phyloP scores from a whole-genome alignment of 805 yeast species.

The Spathaspora passalidarum region DNA sequence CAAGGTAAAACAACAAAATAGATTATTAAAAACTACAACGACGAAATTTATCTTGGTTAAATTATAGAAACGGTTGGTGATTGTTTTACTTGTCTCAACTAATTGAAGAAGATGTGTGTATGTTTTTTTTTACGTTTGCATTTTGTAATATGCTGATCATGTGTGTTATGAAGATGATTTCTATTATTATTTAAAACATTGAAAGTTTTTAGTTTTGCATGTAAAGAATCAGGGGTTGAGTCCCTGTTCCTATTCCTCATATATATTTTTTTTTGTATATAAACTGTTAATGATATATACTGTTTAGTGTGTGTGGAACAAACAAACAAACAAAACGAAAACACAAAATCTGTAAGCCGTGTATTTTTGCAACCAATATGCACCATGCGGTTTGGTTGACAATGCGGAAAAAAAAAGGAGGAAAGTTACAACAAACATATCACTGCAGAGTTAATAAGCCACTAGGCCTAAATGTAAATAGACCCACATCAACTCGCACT shows the following conservation, averaged over 20 bases:
- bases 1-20: not conserved
- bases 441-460: not conserved
- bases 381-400: too few relatives aligned
- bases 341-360: too few relatives aligned
- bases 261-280: not conserved
- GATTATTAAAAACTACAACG: not conserved
- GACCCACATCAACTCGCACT: not conserved
- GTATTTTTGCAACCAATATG: not conserved
- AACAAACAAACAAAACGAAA: too few relatives aligned
- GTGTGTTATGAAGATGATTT: not conserved
- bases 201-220: not conserved
- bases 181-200: not conserved
- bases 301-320: not conserved
- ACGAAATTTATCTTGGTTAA: too few relatives aligned
- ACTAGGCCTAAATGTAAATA: not conserved
- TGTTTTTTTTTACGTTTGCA: too few relatives aligned
- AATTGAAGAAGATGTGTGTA: not conserved
- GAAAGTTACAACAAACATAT: too few relatives aligned
- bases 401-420: not conserved
- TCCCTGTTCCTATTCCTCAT: not conserved
- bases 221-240: not conserved
- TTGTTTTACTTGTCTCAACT: not conserved
- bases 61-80: not conserved
- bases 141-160: not conserved
- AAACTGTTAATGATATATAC: not conserved